A percentile compares a stretch with the other conserved stretches of the same genome.
Conservation (phyloP, 768 basidiomycete species). For the Gloeopeniophorella convolvens region DNA sequence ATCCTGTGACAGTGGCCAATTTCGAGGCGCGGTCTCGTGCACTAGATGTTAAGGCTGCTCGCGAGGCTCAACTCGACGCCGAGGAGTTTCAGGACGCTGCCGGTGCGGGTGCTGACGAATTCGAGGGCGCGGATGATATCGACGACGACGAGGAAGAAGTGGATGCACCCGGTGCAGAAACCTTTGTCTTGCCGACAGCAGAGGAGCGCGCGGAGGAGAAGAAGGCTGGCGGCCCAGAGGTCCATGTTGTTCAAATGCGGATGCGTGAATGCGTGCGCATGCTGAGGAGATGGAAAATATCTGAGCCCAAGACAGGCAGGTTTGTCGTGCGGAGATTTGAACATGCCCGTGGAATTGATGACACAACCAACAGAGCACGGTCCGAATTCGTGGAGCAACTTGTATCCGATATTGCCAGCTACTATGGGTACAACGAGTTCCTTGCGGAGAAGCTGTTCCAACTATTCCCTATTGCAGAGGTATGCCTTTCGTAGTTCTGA, state of each 20-base stretch:
- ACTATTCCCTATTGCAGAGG: conserved; percentile 90
- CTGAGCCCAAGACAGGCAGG: conserved; percentile 58
- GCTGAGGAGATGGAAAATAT: conserved; percentile 63
- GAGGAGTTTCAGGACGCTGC: conserved; percentile 59
- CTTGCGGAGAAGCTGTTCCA: conserved; percentile 91
- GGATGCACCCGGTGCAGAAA: conserved; percentile 38
- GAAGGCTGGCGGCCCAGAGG: conserved; percentile 58
- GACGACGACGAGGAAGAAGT: conserved; percentile 32
- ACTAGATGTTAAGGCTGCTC: conserved; percentile 59
- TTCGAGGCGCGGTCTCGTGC: conserved; percentile 79
- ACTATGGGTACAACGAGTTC: conserved; percentile 98
- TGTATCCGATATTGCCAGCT: conserved; percentile 82
- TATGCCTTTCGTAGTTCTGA: conserved; percentile 28
- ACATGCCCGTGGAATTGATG: conserved; percentile 2
- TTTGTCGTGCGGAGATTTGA: conserved; percentile 29
- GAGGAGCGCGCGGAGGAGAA: conserved; percentile 72
- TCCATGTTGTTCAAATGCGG: conserved; percentile 69
- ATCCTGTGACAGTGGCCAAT: conserved; percentile 64
- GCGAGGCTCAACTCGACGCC: conserved; percentile 61
- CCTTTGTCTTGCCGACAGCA: conserved; percentile 61
- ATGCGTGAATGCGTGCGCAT: conserved; percentile 74
- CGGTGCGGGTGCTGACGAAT: conserved; percentile 24
- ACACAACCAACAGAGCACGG: conserved; percentile 53
- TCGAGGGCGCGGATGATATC: conserved; percentile 29
- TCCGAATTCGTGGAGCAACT: conserved; percentile 89